These are phyloP conservation scores for Trypanosoma mega DNA, from an alignment of 208 protist genomes.

Conservation along the genomic window DNA sequence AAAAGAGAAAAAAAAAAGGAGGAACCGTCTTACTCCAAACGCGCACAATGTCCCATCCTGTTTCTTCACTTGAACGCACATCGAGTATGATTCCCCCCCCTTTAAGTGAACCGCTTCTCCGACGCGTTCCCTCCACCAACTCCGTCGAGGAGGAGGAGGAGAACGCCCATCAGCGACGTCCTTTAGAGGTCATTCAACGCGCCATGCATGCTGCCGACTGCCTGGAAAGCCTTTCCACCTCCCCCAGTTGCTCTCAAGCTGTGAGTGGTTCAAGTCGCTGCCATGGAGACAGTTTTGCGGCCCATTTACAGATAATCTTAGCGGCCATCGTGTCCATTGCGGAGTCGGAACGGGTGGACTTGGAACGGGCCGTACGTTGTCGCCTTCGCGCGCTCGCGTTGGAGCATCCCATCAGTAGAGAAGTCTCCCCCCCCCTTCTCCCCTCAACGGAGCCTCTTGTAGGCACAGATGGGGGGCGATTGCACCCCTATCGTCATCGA, in stretches of 20 bases:
- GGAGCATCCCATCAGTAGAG: background rate
- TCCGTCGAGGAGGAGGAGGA: background rate
- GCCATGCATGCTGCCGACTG: constrained; percentile 12
- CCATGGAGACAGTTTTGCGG: background rate
- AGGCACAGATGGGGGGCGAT: no score
- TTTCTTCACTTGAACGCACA: no score
- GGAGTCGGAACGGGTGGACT: constrained; percentile 23
- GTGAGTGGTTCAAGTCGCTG: background rate
- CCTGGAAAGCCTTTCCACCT: background rate
- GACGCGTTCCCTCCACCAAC: no score
- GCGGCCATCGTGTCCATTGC: constrained; percentile 17
- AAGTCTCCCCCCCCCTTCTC: background rate
- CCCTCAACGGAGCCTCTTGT: no score
- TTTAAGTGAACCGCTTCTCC: no score
- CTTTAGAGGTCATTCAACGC: constrained; percentile 7
- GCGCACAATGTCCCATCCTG: no score
- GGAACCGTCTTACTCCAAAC: no score
- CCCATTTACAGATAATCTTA: constrained; percentile 24
- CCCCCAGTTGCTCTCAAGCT: background rate
- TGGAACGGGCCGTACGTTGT: constrained; percentile 19
- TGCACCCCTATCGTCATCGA: no score
- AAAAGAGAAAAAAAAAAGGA: no score
- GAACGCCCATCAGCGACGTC: background rate
- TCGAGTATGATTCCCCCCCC: no score
- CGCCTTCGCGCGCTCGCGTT: constrained; percentile 22